Percentiles rank a stretch among this genome's conserved stretches.
phyloP scores from a whole-genome alignment of 1,284 basidiomycete genomes.

The Tylopilus orsonianus region DNA sequence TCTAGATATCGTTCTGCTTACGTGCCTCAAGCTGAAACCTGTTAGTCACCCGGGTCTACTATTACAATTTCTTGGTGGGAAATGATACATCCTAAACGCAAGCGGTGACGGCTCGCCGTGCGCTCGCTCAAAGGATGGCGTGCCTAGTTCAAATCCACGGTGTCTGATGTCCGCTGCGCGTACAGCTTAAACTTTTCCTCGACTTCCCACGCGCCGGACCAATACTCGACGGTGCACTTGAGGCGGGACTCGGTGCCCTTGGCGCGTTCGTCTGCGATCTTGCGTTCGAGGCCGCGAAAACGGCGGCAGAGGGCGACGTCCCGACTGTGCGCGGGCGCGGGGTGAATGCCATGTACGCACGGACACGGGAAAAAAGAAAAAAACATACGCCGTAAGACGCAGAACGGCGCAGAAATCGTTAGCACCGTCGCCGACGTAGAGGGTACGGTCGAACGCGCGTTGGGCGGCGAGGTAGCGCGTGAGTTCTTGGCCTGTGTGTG shows the following conservation, averaged over 20 bases:
- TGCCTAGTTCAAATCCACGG: too few relatives aligned
- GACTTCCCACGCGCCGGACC: slow-evolving; percentile 93
- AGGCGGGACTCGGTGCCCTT: slow-evolving; percentile 59
- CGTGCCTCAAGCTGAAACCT: too few relatives aligned
- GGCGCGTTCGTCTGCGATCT: slow-evolving; percentile 61
- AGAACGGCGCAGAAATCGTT: slow-evolving; percentile 97
- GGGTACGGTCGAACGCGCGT: slow-evolving; percentile 75
- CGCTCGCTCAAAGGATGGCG: too few relatives aligned
- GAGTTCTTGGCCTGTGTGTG: slow-evolving; percentile 78
- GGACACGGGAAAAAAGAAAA: neutral
- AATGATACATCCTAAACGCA: too few relatives aligned
- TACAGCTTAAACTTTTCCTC: too few relatives aligned
- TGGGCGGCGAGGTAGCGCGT: slow-evolving; percentile 66
- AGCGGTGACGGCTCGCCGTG: too few relatives aligned
- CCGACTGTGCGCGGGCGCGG: slow-evolving; percentile 46
- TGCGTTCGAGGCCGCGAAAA: slow-evolving; percentile 72
- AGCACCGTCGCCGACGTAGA: slow-evolving; percentile 92
- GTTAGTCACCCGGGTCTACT: too few relatives aligned
- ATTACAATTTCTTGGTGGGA: too few relatives aligned
- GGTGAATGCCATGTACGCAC: neutral
- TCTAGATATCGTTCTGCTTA: too few relatives aligned
- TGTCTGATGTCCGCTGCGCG: too few relatives aligned
- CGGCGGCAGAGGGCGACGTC: slow-evolving; percentile 78
- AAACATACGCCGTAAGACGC: slow-evolving; percentile 69
- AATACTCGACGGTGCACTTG: slow-evolving; percentile 73